Base-by-base conservation (phyloP, 805 yeast species). In the Debaryomyces maramus region DNA sequence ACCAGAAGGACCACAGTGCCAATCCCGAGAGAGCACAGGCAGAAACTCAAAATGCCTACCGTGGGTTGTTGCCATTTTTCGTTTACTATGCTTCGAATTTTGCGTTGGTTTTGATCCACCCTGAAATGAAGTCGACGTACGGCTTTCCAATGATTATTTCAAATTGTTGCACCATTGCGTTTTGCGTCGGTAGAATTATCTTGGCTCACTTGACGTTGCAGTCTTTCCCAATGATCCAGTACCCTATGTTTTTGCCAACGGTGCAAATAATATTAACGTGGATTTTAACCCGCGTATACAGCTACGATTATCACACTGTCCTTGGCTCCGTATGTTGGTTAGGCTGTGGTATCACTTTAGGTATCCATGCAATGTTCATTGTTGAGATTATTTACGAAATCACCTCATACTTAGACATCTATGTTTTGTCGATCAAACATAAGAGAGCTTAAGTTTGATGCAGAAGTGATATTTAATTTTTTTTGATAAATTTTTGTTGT, bases 161-260 rank as follows among this genome's bases (percentile, higher is more conserved):
- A 20, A 80, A 86, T 53, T 95, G 95, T 1, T 72, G 84, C 37
- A 75, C 85, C 1, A 65, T 85, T 49, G 96, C 98, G 0, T 84
- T 86, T 54, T 71, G 80, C 3, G 97, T 91, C n/a, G 97, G 97
- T 4, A 78, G 93, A 57, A 88, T 90, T 46, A 90, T 90, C 53
- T 72, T 84, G 41, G 90, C 88, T 2, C 98, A 90, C 60, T 77
- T 91, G 50, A 87, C 97, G 0, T 65, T 75, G 36, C 95, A 86
- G 60, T 63, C 68, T 10, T 89, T 86, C 72, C 97, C 98, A 34
- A 64, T 70, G 57, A 52, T 76, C 47, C 85, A 88, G 36, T 72
- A 85, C 21, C 86, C 95, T 32, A 78, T 81, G 70, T 71, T 78
- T 26, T 70, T 88, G 43, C 85, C 97, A 51, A 4, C 69, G 18